Conservation (phyloP, 2,329 filamentous ascomycete species). For the Arthrobotrys pseudoclavata region DNA sequence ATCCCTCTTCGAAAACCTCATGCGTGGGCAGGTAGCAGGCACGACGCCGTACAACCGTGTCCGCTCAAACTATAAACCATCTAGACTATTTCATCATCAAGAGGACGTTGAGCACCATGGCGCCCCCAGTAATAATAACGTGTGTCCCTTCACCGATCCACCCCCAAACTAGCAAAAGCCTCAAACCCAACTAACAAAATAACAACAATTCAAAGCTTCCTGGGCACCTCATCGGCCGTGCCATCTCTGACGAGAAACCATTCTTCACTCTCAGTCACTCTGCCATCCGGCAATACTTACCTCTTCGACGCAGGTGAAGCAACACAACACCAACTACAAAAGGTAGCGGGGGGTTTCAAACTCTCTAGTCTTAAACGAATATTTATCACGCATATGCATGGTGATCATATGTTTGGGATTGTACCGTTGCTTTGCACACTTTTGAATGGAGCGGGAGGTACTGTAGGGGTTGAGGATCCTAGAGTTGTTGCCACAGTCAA, state of each 20-base stretch:
- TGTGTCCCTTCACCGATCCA: neutral
- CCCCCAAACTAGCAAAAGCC: neutral
- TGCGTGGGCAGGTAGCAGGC: too few species aligned
- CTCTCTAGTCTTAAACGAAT: constrained; percentile 59
- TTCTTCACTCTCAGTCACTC: constrained; percentile 61
- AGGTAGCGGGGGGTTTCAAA: constrained; percentile 51
- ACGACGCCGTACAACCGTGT: too few species aligned
- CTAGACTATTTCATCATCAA: too few species aligned
- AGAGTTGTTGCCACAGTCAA: constrained; percentile 26
- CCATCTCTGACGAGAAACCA: constrained; percentile 61
- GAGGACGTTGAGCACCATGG: neutral
- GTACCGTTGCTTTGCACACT: constrained; percentile 61
- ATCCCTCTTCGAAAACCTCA: too few species aligned
- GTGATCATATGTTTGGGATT: constrained; percentile 62
- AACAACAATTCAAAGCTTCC: constrained; percentile 30
- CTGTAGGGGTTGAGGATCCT: constrained; percentile 59
- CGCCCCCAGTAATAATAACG: constrained; percentile 51
- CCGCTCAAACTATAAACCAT: too few species aligned
- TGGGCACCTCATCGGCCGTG: constrained; percentile 63
- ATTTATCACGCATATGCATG: constrained; percentile 63
- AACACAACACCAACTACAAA: constrained; percentile 62
- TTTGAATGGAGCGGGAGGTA: constrained; percentile 61
- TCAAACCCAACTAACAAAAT: constrained; percentile 2
- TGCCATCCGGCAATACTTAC: constrained; percentile 61
- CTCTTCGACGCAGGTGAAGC: constrained; percentile 63